These are phyloP conservation scores for Paramyrothecium roridum DNA, from an alignment of 2,329 filamentous ascomycete species.

Conservation along the genomic window DNA sequence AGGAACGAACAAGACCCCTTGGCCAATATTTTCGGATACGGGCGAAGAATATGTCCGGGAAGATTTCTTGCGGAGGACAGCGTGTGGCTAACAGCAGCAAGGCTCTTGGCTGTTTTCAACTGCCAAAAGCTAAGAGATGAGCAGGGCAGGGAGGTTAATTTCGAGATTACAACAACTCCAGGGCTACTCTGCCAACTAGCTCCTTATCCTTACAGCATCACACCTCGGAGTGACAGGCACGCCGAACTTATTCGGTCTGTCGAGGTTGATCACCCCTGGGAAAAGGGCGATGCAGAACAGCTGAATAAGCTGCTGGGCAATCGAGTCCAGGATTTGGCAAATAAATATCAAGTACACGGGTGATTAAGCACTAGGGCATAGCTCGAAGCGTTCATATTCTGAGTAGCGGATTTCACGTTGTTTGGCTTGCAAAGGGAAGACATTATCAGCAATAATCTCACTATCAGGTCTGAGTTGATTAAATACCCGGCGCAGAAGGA, in stretches of 20 bases:
- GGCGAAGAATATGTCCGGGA: conserved; percentile 31
- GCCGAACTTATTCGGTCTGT: neutral
- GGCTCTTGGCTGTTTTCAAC: conserved; percentile 42
- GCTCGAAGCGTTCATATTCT: no score
- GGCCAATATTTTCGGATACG: conserved; percentile 27
- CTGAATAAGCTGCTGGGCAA: no score
- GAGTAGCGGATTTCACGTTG: no score
- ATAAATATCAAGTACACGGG: no score
- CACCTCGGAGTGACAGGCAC: conserved; percentile 13
- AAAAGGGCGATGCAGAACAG: neutral
- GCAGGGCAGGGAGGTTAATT: conserved; percentile 31
- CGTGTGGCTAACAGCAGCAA: conserved; percentile 31
- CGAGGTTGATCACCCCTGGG: neutral
- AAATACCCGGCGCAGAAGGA: no score
- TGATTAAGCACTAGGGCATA: no score
- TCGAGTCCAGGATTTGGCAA: no score
- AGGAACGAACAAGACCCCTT: conserved; percentile 24
- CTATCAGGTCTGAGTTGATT: no score
- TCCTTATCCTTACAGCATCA: conserved; percentile 5
- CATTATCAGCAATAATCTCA: no score
- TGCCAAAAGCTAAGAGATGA: conserved; percentile 23
- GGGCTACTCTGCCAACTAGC: conserved; percentile 2
- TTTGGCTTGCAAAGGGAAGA: no score
- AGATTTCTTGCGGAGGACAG: conserved; percentile 24
- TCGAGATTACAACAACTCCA: neutral